phyloP scores from a whole-genome alignment of 306 rosid species.

The Mimosa bimucronata region DNA sequence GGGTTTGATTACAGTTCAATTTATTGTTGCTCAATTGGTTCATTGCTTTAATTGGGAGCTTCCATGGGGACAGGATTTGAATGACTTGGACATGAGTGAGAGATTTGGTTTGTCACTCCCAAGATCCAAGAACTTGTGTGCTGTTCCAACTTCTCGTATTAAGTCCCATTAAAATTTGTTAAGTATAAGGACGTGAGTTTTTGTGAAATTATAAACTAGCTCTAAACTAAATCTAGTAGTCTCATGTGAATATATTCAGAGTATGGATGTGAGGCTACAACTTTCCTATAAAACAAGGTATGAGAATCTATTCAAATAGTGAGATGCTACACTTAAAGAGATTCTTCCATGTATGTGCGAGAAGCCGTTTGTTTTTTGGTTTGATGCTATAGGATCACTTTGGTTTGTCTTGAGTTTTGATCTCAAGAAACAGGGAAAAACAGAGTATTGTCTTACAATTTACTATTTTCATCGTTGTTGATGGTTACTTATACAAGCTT shows the following conservation, averaged over 20 bases:
- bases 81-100: conserved; percentile 45
- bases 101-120: conserved; percentile 17
- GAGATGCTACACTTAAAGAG: no score
- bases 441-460: neutral
- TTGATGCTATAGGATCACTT: neutral
- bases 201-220: neutral
- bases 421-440: neutral
- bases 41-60: conserved; percentile 54
- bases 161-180: neutral
- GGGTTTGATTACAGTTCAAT: conserved; percentile 25
- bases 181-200: neutral
- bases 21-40: conserved; percentile 41
- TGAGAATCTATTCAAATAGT: no score
- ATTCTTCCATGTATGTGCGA: neutral
- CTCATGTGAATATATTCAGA: no score
- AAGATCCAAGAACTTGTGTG: conserved; percentile 24
- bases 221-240: neutral
- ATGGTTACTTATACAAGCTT: no score
- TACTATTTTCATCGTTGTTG: neutral
- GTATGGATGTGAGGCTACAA: neutral
- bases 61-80: neutral
- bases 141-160: conserved; percentile 25
- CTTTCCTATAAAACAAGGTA: no score
- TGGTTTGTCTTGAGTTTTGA: neutral
- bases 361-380: neutral